Base-by-base conservation (phyloP, 2,329 filamentous ascomycete species). In the Diaporthe sp. region DNA sequence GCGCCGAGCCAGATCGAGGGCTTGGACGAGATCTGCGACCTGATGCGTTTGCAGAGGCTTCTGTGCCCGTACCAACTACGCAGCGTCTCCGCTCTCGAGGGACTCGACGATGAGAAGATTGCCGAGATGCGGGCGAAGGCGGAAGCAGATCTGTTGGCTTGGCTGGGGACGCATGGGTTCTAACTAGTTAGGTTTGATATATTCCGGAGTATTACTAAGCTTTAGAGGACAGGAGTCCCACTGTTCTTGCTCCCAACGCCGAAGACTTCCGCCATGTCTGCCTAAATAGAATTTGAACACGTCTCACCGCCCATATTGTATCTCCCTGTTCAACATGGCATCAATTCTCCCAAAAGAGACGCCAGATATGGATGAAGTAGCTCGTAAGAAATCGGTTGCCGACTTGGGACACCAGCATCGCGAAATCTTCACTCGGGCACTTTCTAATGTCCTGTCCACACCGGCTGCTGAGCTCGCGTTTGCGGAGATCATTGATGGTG, bases 401-500 rank as follows among this genome's bases (percentile, higher is more conserved):
- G 8, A 53, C 22, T 19, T 68, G 28, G 44, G 44, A 15, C 28
- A 51, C 6, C 44, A 13, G 5, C 62, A 68, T 51, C 55, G 55
- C 19, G 42, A 73, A 1, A 12, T 62, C 3, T 65, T 73, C 39
- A 51, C 10, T 17, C 70, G 70, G 8, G 70, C 70, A n/a, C 53
- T 73, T 31, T 49, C 39, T 3, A 15, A n/a, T 28, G 42, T 73
- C 2, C 12, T 65, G 31, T 65, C 57, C 9, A 73, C 70, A 7
- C n/a, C 53, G 2, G 31, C 15, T 3, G 42, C 39, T 3, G 42
- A 73, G 70, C 37, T 62, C 5, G 28, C 57, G 7, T 53, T 46
- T 49, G 70, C 70, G 2, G 34, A 73, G 42, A 73, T 73, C 31
- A n/a, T 73, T 34, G 70, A 73, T n/a, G 55, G 70, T 5, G 51